A percentile compares a stretch with the other conserved stretches of the same genome.
Conservation (phyloP, 2,329 filamentous ascomycete genomes). For the Pestalotiopsis sp. region DNA sequence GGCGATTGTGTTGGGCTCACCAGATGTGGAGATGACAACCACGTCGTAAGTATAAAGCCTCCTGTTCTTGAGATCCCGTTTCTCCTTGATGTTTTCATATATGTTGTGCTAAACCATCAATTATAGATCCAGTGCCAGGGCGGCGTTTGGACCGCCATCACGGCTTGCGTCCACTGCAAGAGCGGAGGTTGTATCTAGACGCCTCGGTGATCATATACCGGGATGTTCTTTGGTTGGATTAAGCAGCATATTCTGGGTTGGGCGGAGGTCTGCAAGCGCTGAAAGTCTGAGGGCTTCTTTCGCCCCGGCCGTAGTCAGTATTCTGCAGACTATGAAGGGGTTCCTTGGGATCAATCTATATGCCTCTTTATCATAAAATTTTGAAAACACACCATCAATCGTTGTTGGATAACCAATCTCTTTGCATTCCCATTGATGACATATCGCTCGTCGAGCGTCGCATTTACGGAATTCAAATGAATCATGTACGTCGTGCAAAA, state of each 20-base stretch:
- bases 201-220: neutral
- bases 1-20: neutral
- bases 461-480: neutral
- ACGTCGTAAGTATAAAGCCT: neutral
- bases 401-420: neutral
- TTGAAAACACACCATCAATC: neutral
- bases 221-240: neutral
- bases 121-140: neutral
- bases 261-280: neutral
- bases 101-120: neutral
- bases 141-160: neutral
- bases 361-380: neutral
- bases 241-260: neutral
- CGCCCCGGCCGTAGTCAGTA: neutral
- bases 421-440: neutral
- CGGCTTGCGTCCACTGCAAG: neutral
- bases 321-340: neutral
- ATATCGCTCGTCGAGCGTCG: neutral
- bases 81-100: neutral
- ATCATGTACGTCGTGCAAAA: too few species aligned
- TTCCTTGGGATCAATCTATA: neutral
- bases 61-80: neutral
- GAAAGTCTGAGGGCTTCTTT: neutral
- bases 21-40: slow-evolving; percentile 3
- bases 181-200: neutral